Conservation (phyloP, 2,329 filamentous ascomycete genomes). For the Knoxdaviesia capensis region DNA sequence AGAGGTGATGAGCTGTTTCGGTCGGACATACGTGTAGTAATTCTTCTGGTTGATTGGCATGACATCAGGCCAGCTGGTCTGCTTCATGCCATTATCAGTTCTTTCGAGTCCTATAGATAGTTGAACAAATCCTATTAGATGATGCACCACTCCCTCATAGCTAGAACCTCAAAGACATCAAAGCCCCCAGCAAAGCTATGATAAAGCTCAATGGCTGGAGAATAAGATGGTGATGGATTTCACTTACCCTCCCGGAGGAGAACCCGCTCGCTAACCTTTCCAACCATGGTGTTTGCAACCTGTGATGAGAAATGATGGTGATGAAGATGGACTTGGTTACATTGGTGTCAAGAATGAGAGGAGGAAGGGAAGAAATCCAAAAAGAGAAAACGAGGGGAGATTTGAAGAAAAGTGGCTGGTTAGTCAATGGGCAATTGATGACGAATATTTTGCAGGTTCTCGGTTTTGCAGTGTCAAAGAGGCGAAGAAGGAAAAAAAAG, state of each 20-base stretch:
- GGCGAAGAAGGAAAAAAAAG: no score
- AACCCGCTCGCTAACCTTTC: slow-evolving; percentile 44
- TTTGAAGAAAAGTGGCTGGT: not conserved
- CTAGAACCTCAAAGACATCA: not conserved
- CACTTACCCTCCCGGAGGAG: slow-evolving; percentile 39
- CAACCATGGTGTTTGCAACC: slow-evolving; percentile 26
- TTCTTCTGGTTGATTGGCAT: slow-evolving; percentile 98
- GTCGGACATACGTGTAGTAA: slow-evolving; percentile 65
- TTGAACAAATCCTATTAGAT: not conserved
- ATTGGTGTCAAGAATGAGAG: not conserved
- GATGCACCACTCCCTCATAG: not conserved
- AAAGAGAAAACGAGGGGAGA: not conserved
- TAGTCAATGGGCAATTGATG: not conserved
- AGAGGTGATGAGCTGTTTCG: not conserved
- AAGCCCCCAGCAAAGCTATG: not conserved
- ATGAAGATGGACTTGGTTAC: not conserved
- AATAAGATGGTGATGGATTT: not conserved
- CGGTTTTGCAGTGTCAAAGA: no score
- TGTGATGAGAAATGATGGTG: slow-evolving; percentile 3
- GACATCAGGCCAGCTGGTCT: slow-evolving; percentile 83
- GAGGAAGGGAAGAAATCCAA: not conserved
- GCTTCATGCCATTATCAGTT: slow-evolving; percentile 96
- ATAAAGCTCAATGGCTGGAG: not conserved
- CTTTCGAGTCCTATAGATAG: slow-evolving; percentile 56
- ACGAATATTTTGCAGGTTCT: not conserved